Evolutionary conservation across 2,329 filamentous ascomycete genomes (phyloP), one percentile per base, ranked within the genome.

Genomic region (Cercospora sp.): DNA sequence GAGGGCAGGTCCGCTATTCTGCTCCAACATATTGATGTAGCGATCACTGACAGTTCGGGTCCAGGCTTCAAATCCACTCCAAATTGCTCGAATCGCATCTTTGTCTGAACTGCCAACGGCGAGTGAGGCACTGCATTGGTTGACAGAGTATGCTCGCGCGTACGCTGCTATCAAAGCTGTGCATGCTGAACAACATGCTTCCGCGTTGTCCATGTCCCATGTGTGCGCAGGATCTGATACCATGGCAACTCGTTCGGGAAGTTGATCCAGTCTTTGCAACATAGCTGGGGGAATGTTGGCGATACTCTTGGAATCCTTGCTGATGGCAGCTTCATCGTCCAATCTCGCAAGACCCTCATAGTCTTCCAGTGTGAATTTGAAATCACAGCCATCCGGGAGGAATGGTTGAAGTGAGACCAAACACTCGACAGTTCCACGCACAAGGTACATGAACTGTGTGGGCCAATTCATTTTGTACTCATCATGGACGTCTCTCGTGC

Each of bases 31-130:
- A 10, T 36, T n/a, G 3, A 65, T 51, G 36, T 58, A 69, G 39
- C 53, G 65, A 16, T 69, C 67, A 7, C 65, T 63, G 31, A 67
- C 57, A 31, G 57, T 60, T 9, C 64, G 61, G 1, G 57, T 53
- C 67, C 67, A 69, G n/a, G 62, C 66, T 28, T 67, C 64, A 45
- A 67, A 51, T 5, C 65, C 67, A 12, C 26, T 39, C 66, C 66
- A 68, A n/a, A 68, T 28, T 3, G 59, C 48, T 33, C 57, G 36
- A 42, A 63, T 45, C 4, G 57, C 23, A 9, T 63, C 59, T 39
- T 48, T 61, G 23, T 65, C 45, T 12, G 63, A 51, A 10, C 31
- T 45, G 7, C 55, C 58, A 18, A 60, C 20, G 18, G 48, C 33
- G n/a, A 28, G 33, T 8, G 62, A 36, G n/a, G 20, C 45, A 5